Base-by-base conservation (phyloP, 2,329 filamentous ascomycete genomes). In the Calonectria pteridis region DNA sequence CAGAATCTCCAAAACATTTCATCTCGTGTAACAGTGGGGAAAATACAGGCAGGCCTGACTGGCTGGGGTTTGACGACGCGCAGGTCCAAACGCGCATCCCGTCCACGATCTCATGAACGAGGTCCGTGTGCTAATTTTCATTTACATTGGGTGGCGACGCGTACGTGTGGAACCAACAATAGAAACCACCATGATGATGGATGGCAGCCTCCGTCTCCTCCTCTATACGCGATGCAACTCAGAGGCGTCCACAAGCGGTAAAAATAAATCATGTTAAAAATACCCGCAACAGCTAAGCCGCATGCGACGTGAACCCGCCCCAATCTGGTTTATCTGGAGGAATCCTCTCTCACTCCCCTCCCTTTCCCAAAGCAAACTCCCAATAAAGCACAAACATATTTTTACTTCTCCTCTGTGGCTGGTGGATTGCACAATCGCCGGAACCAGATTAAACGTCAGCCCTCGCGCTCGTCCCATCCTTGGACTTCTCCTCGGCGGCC, bases 391-490 rank as follows among this genome's bases (percentile, higher is more conserved):
- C 5, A 29, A 26, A 6, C 26, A 28, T n/a, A 46, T 28, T n/a
- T 13, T 67, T 31, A 1, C 11, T 3, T 33, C 28, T 13, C 16
- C 28, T 35, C 29, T 35, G 33, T n/a, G n/a, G n/a, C n/a, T n/a
- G n/a, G n/a, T 18, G 4, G 31, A 33, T 28, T 43, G 26, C 14
- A n/a, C 20, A 31, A 50, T 46, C 37, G 16, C 23, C 26, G 11
- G 6, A 13, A 20, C 43, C 20, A 46, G 29, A 58, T 81, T 82
- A 87, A 80, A 88, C 78, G 13, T 83, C 83, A 64, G 89, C 87
- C 33, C 79, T 81, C 83, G 85, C 85, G 79, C 87, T 89, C n/a
- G 87, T 90, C 51, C 87, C 87, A 13, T 83, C 80, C 84, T 87
- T 89, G 73, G 75, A 74, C 63, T 80, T 86, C 82, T 90, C 86